Evolutionary conservation across 2,329 filamentous ascomycete genomes (phyloP).

Genomic region (Allantophomopsis lycopodina): DNA sequence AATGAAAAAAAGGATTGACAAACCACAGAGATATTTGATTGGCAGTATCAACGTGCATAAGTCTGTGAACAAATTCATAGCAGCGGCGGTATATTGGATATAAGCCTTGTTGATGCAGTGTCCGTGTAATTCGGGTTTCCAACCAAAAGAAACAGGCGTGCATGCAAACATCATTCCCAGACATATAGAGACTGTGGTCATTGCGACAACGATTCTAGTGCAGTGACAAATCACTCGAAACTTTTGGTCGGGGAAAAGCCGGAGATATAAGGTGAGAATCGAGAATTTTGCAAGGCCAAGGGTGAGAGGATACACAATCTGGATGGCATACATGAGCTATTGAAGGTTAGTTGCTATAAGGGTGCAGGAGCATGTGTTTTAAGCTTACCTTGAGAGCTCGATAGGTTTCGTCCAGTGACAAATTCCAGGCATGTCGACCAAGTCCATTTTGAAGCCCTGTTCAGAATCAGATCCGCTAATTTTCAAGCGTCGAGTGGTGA

Average conservation of each 20-base stretch:
- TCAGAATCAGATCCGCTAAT: no score
- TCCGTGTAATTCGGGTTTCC: background rate
- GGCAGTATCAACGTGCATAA: background rate
- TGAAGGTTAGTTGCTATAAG: background rate
- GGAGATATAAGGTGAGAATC: background rate
- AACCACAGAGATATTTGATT: background rate
- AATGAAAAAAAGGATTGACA: background rate
- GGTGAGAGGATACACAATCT: background rate
- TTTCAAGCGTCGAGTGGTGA: no score
- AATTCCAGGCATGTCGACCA: background rate
- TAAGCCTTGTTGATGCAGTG: background rate
- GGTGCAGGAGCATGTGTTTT: background rate
- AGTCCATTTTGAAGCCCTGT: background rate
- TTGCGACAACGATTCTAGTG: background rate
- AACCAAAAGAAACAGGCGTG: background rate
- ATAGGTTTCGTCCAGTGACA: background rate
- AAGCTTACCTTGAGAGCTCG: background rate
- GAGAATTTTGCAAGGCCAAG: background rate
- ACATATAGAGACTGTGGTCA: background rate
- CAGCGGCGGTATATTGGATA: background rate
- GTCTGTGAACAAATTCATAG: background rate
- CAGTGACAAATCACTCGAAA: background rate
- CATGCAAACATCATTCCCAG: background rate
- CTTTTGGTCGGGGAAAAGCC: background rate
- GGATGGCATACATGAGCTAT: background rate